Conservation (phyloP, 768 basidiomycete species). For the Lactarius sp. region DNA sequence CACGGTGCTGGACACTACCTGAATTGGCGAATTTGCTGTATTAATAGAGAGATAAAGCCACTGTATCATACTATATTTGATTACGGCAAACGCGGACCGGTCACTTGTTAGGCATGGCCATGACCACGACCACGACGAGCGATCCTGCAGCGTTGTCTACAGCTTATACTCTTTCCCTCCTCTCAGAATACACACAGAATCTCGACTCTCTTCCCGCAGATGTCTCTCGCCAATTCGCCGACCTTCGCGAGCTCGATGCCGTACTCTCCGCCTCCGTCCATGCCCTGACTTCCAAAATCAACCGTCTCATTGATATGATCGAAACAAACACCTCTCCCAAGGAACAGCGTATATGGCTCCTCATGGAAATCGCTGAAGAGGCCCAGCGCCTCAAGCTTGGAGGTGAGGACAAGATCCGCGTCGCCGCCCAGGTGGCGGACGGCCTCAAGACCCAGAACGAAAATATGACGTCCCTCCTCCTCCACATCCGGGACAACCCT, state of each 20-base stretch:
- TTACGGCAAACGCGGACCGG: too few relatives aligned
- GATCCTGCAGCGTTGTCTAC: constrained; percentile 33
- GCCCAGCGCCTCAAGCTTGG: constrained; percentile 87
- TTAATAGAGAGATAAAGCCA: not conserved
- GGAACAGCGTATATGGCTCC: constrained; percentile 77
- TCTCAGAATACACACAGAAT: constrained; percentile 83
- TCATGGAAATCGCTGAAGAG: constrained; percentile 93
- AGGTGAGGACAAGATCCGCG: constrained; percentile 96
- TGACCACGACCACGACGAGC: constrained; percentile 25
- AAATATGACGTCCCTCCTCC: constrained; percentile 59
- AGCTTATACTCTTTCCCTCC: constrained; percentile 61
- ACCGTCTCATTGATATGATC: constrained; percentile 68
- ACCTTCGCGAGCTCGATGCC: constrained; percentile 97
- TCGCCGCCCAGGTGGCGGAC: constrained; percentile 88
- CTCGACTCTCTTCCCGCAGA: constrained; percentile 92
- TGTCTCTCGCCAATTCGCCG: constrained; percentile 90
- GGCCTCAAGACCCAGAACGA: constrained; percentile 62
- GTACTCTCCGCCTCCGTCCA: constrained; percentile 87
- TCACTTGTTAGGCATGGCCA: too few relatives aligned
- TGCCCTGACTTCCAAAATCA: constrained; percentile 76
- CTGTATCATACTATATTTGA: not conserved
- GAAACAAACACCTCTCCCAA: constrained; percentile 54
- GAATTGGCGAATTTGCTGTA: not conserved
- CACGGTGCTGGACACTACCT: not conserved
- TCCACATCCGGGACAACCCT: constrained; percentile 43